These are phyloP conservation scores for Carex kokanica DNA, from an alignment of 176 grass and related monocot genomes.

Conservation along the genomic window DNA sequence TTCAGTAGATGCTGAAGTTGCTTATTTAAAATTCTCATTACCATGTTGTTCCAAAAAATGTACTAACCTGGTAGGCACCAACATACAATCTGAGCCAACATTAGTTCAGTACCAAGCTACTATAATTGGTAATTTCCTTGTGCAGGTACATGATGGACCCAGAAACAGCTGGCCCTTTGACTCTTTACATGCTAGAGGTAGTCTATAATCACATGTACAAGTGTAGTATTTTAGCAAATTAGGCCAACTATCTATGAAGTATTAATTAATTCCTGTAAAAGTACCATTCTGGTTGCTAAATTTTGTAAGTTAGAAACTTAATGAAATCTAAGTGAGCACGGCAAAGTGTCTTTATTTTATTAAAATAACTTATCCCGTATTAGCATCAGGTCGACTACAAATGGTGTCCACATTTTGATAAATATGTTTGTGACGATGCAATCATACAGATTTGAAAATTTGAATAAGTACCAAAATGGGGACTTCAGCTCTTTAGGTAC, in stretches of 20 bases:
- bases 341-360: not conserved
- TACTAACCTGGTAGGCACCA: not conserved
- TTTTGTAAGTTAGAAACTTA: not conserved
- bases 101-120: not conserved
- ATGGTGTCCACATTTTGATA: not conserved
- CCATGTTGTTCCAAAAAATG: not conserved
- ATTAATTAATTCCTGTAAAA: not conserved
- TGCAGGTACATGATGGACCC: conserved; percentile 95
- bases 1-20: not conserved
- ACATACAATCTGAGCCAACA: not conserved
- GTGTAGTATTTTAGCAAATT: not conserved
- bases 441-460: conserved; percentile 8
- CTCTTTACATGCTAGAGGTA: conserved; percentile 99
- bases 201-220: conserved; percentile 4
- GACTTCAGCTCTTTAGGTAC: not conserved
- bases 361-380: not conserved
- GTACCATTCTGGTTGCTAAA: not conserved
- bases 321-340: not conserved
- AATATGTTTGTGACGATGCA: conserved; percentile 19
- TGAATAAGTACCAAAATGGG: not conserved
- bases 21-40: not conserved
- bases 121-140: conserved; percentile 25
- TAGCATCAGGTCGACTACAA: not conserved
- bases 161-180: conserved; percentile 72
- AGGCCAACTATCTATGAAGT: not conserved